These are phyloP conservation scores for Candida vaughaniae DNA, from an alignment of 805 yeast species.

Conservation along the genomic window DNA sequence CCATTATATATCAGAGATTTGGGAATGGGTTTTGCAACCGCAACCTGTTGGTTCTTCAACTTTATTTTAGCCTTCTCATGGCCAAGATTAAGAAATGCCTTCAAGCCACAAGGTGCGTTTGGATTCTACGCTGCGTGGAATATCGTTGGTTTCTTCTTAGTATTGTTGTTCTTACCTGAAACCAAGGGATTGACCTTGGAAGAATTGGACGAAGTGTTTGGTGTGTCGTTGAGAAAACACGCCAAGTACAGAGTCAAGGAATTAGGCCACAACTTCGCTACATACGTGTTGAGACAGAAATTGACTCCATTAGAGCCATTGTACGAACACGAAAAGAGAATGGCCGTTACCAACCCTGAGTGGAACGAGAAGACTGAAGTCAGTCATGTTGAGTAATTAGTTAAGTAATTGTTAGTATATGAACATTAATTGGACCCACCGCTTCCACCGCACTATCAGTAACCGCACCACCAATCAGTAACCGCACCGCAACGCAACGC, in stretches of 20 bases:
- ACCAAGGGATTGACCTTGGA: conserved; percentile 68
- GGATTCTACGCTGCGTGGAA: conserved; percentile 91
- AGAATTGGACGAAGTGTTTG: conserved; percentile 72
- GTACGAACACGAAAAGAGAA: conserved; percentile 49
- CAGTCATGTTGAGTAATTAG: conserved; percentile 47
- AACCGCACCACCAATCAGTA: too few relatives aligned
- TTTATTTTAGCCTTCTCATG: conserved; percentile 71
- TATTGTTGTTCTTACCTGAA: conserved; percentile 70
- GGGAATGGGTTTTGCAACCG: conserved; percentile 78
- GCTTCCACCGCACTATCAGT: too few relatives aligned
- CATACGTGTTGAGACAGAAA: conserved; percentile 43
- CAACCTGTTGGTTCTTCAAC: conserved; percentile 73
- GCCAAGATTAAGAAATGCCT: conserved; percentile 67
- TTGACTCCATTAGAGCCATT: conserved; percentile 54
- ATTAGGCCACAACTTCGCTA: conserved; percentile 41
- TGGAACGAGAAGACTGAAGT: conserved; percentile 63
- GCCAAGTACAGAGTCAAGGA: conserved; percentile 41
- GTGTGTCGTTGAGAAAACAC: conserved; percentile 55
- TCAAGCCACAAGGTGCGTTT: conserved; percentile 81
- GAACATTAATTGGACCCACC: too few relatives aligned
- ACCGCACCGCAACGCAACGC: too few relatives aligned
- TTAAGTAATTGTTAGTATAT: conserved; percentile 6
- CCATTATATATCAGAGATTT: conserved; percentile 77
- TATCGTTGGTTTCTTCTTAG: conserved; percentile 64
- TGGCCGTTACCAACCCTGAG: conserved; percentile 59